Percentiles rank a stretch among this genome's conserved stretches.
These are phyloP conservation scores for Polytolypa hystricis DNA, from an alignment of 2,329 filamentous ascomycete species.

Conservation along the genomic window DNA sequence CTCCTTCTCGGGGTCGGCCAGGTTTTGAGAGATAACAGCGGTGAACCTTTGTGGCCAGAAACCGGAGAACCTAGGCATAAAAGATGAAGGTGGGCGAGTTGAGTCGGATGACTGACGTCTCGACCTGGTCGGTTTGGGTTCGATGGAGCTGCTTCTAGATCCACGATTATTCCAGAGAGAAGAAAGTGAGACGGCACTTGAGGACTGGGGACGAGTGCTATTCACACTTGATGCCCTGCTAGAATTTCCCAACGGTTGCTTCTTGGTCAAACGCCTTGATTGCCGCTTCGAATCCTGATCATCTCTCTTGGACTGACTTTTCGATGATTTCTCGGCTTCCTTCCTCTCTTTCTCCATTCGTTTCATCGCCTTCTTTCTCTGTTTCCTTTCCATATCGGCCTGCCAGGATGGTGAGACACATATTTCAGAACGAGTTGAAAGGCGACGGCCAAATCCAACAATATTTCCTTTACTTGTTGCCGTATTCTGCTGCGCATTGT, in stretches of 20 bases:
- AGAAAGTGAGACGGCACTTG: constrained; percentile 9
- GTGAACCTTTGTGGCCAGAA: constrained; percentile 5
- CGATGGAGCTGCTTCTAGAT: constrained; percentile 10
- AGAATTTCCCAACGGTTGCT: constrained; percentile 7
- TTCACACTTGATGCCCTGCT: constrained; percentile 12
- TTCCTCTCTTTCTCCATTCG: constrained; percentile 11
- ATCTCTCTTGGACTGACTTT: constrained; percentile 6
- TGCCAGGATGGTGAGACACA: constrained; percentile 14
- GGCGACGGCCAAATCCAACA: too few relatives aligned
- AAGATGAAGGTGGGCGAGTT: too few relatives aligned
- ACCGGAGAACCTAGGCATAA: constrained; percentile 8
- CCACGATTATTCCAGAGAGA: constrained; percentile 11
- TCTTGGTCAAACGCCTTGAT: constrained; percentile 11
- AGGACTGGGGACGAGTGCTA: constrained; percentile 8
- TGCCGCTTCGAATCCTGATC: constrained; percentile 5
- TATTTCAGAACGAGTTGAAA: constrained; percentile 10
- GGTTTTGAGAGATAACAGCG: constrained; percentile 1
- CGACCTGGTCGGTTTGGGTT: not conserved
- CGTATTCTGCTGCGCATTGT: too few relatives aligned
- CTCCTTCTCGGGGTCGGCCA: constrained; percentile 6
- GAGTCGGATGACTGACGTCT: not conserved
- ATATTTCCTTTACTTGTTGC: too few relatives aligned
- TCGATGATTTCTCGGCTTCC: constrained; percentile 11
- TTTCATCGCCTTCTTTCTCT: constrained; percentile 11
- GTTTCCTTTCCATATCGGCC: constrained; percentile 8